Conservation (phyloP, 2,329 filamentous ascomycete genomes). For the Dactylellina sp. region DNA sequence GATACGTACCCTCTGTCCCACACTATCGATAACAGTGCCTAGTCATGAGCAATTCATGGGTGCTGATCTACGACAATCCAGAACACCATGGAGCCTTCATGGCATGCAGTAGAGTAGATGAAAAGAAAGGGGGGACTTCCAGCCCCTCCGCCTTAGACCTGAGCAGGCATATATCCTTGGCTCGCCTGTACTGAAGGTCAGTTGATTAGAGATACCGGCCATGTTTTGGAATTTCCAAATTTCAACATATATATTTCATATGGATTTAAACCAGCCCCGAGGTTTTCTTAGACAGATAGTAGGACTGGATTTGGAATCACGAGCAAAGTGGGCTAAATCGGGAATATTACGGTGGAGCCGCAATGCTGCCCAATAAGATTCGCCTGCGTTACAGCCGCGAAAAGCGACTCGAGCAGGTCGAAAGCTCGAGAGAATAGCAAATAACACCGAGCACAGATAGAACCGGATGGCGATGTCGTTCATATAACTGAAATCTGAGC, state of each 20-base stretch:
- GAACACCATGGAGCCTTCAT: not conserved
- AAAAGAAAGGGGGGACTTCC: not conserved
- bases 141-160: no score
- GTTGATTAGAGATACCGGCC: no score
- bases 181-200: no score
- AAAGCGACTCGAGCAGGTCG: not conserved
- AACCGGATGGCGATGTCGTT: conserved; percentile 20
- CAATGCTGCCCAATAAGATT: conserved; percentile 31
- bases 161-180: no score
- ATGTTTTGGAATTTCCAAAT: no score
- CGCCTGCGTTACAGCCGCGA: conserved; percentile 30
- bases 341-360: conserved; percentile 52
- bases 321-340: conserved; percentile 40
- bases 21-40: conserved; percentile 15
- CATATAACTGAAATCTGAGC: conserved; percentile 20
- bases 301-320: conserved; percentile 54
- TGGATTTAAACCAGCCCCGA: no score
- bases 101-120: not conserved
- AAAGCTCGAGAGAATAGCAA: conserved; percentile 9
- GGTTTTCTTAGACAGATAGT: no score
- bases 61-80: not conserved
- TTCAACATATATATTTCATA: no score
- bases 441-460: conserved; percentile 8
- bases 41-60: not conserved
- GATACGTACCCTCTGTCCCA: conserved; percentile 15